Evolutionary conservation across 306 rosid genomes (phyloP), one percentile per base, ranked within the genome.

Genomic region (Mucuna pruriens): DNA sequence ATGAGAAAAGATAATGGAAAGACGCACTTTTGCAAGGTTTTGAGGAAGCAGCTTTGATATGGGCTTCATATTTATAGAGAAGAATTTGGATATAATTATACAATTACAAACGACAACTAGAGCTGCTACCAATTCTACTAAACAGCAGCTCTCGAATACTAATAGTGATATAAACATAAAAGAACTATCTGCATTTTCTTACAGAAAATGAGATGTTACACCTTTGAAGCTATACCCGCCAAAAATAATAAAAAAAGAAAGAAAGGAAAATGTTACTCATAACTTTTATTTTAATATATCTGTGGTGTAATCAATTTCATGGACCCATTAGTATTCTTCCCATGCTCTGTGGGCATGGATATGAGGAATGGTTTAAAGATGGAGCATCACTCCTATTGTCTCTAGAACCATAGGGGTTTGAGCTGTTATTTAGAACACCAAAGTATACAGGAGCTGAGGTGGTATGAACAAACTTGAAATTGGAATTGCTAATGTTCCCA

Each of bases 251-350:
- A 44, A 78, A 55, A 76, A 62, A 36, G 68, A 71, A 65, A 58
- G 75, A 67, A 77, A 77, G 58, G 75, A 67, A 77, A 77, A 58
- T 79, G 26, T 66, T 77, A 67, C 84, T 64, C 83, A 72, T 44
- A 86, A 39, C 71, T 58, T 85, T 79, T 88, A 89, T 83, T 86
- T 81, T 42, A 23, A 9, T 22, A 9, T 22, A 45, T 63, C 49
- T 69, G 71, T 58, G 9, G 9, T n/a, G 65, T 64, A 34, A 76
- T 36, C 85, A 88, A 78, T 73, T 82, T 85, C 84, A 89, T n/a
- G 98, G 99, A 72, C 97, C 98, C 22, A 89, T 91, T 86, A 93
- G 90, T 76, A 93, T 75, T 75, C 96, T 91, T 75, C 98, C 98
- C 69, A 95, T 75, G 86, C 76, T 95, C 72, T 89, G 92, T 2